These are phyloP conservation scores for Metarhizium brunneum DNA, from an alignment of 2,329 filamentous ascomycete species.

Conservation along the genomic window DNA sequence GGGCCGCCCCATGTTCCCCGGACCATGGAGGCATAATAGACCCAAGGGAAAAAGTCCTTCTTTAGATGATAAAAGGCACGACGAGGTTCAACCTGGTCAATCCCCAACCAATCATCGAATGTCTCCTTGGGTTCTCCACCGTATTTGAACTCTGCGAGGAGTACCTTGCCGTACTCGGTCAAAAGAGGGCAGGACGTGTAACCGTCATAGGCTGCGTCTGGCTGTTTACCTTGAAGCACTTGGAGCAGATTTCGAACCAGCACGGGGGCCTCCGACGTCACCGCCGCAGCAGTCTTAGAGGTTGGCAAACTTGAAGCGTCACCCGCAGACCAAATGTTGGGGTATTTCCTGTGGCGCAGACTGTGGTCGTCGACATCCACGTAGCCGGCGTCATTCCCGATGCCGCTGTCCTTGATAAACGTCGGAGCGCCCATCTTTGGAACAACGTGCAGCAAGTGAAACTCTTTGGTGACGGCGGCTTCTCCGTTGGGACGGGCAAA, in stretches of 20 bases:
- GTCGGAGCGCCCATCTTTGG: conserved; percentile 50
- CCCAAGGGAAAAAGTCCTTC: conserved; percentile 61
- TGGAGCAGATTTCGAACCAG: conserved; percentile 39
- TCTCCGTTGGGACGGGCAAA: conserved; percentile 36
- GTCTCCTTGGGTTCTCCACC: conserved; percentile 55
- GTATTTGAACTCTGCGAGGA: conserved; percentile 58
- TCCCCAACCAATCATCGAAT: conserved; percentile 42
- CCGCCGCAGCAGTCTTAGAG: conserved; percentile 45
- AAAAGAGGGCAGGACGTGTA: conserved; percentile 46
- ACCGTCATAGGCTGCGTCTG: conserved; percentile 38
- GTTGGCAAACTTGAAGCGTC: conserved; percentile 52
- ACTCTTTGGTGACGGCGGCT: conserved; percentile 33
- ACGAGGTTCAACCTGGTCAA: conserved; percentile 48
- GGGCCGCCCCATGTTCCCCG: conserved; percentile 55
- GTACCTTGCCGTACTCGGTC: conserved; percentile 51
- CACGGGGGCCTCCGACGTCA: conserved; percentile 41
- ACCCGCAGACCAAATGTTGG: conserved; percentile 50
- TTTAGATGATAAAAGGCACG: conserved; percentile 53
- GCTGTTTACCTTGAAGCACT: conserved; percentile 33
- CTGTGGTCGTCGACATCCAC: conserved; percentile 48
- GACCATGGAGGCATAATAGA: conserved; percentile 50
- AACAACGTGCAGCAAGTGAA: conserved; percentile 47
- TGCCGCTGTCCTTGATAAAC: conserved; percentile 41
- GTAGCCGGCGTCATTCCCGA: conserved; percentile 46
- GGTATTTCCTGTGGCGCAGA: conserved; percentile 41